Evolutionary conservation across 176 grass and related monocot genomes (phyloP).

Genomic region (Paspalum vaginatum): DNA sequence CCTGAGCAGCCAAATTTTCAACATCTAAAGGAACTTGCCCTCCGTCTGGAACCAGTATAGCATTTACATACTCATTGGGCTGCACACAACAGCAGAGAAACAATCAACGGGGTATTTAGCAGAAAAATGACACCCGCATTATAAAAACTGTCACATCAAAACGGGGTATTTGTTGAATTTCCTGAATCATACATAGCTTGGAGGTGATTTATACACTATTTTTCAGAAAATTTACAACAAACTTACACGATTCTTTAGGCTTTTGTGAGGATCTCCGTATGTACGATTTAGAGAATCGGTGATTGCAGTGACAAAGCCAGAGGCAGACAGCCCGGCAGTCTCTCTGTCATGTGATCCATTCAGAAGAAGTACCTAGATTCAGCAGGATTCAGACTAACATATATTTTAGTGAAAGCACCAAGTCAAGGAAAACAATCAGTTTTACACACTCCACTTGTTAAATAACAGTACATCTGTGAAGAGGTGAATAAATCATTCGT

Average conservation of each 20-base stretch:
- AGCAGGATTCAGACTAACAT: conserved; percentile 37
- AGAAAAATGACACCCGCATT: neutral
- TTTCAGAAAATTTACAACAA: conserved; percentile 8
- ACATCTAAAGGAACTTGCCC: conserved; percentile 73
- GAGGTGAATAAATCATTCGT: neutral
- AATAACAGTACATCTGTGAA: neutral
- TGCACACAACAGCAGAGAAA: conserved; percentile 44
- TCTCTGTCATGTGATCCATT: conserved; percentile 98
- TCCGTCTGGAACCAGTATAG: conserved; percentile 81
- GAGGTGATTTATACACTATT: conserved; percentile 11
- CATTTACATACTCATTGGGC: conserved; percentile 85
- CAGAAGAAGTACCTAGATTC: conserved; percentile 80
- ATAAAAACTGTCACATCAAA: neutral
- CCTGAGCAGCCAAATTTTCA: conserved; percentile 67
- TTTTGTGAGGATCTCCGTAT: conserved; percentile 74
- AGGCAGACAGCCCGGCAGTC: conserved; percentile 72
- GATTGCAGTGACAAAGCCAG: conserved; percentile 89
- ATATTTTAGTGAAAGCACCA: conserved; percentile 14
- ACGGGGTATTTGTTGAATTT: neutral
- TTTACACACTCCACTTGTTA: neutral
- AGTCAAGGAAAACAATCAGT: conserved; percentile 6
- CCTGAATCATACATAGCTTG: neutral
- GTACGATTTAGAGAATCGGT: conserved; percentile 91
- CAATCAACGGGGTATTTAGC: conserved; percentile 26
- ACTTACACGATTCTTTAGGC: conserved; percentile 86